A percentile compares a stretch with the other conserved stretches of the same genome.
Evolutionary conservation across 257 asterid genomes (phyloP).

Genomic region (Solanum appendiculatum): DNA sequence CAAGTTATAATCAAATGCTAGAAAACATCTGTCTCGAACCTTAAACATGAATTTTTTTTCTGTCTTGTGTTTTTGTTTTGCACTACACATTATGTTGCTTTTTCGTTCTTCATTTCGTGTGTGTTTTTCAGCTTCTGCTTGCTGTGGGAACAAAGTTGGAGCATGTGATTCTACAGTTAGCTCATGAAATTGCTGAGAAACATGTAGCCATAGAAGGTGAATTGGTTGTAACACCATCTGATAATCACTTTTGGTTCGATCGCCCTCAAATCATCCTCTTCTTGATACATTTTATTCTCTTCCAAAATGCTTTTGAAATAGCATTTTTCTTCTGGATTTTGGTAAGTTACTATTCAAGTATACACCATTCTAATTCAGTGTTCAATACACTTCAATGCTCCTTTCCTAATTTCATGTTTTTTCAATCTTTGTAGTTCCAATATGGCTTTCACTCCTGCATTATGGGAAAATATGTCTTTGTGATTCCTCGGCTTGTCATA

Average conservation of each 20-base stretch:
- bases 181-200: slow-evolving; percentile 33
- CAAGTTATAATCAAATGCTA: not conserved
- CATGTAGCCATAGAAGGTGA: slow-evolving; percentile 43
- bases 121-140: slow-evolving; percentile 58
- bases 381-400: not conserved
- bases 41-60: not conserved
- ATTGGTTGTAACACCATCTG: slow-evolving; percentile 35
- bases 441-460: slow-evolving; percentile 88
- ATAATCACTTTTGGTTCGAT: slow-evolving; percentile 50
- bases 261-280: slow-evolving; percentile 36
- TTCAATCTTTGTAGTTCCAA: slow-evolving; percentile 36
- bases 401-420: not conserved
- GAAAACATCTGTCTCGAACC: not conserved
- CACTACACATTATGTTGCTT: not conserved
- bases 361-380: not conserved
- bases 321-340: slow-evolving; percentile 53
- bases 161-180: slow-evolving; percentile 69
- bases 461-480: slow-evolving; percentile 67
- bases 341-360: slow-evolving; percentile 11
- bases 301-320: slow-evolving; percentile 53
- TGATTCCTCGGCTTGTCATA: slow-evolving; percentile 75
- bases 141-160: slow-evolving; percentile 95
- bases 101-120: not conserved
- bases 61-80: not conserved
- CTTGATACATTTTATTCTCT: slow-evolving; percentile 35